Base-by-base conservation (phyloP, 805 yeast genomes). In the Monosporozyma unispora region DNA sequence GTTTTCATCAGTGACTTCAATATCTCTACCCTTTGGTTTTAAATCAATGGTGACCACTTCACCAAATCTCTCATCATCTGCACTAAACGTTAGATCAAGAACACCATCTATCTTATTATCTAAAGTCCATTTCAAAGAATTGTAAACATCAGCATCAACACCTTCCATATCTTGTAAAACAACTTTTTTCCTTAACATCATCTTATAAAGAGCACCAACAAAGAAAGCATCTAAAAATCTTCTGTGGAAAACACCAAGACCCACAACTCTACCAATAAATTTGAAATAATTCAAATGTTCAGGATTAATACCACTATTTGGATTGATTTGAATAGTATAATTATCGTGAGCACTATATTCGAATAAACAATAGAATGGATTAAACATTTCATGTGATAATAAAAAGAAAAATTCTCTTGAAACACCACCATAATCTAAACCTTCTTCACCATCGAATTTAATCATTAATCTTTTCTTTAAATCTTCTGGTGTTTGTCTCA, bases 401-500 rank as follows among this genome's bases (percentile, higher is more conserved):
- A 90, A 76, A 72, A 90, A 93, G 83, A 93, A 93, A 69, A 88
- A 93, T 70, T 93, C 99, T 73, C 99, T 80, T 28, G 97, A 88
- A 54, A 93, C 98, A 67, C 99, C 99, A 77, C 99, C 99, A 66
- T 93, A 93, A 74, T 93, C 99, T 61, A 93, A 79, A 69, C 99
- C 99, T 75, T 93, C 99, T 73, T 93, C 99, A 53, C 99, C 99
- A 60, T 93, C 99, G 63, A 93, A 93, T 68, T 91, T 89, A 70
- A 93, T 93, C 99, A 93, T 93, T 54, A 93, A 74, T 66, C 99
- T 79, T 75, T 93, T 93, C 79, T 93, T 95, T 71, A 93, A 78
- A 67, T 93, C 99, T 69, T 90, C 97, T 18, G 99, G 98, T 2
- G 96, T 84, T 73, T 93, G 99, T 70, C 99, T 84, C 99, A 93